Conservation (phyloP, 1,284 basidiomycete genomes). For the Pseudozyma sp. region DNA sequence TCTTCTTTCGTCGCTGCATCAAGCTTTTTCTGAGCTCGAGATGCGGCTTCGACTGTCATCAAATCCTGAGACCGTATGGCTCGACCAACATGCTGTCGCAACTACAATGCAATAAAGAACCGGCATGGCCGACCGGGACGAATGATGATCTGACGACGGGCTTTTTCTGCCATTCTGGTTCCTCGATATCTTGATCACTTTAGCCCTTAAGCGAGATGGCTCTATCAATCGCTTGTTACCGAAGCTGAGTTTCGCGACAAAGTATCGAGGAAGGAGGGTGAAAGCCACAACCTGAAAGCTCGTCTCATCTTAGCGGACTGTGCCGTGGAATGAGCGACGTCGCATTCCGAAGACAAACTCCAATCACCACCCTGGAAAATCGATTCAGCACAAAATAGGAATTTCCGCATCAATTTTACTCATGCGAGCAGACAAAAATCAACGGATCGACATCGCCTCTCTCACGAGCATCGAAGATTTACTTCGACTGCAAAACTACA, state of each 20-base stretch:
- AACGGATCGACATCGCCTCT: conserved; percentile 2
- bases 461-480: not conserved
- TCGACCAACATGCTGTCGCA: no score
- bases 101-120: no score
- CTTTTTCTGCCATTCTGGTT: not conserved
- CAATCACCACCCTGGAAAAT: not conserved
- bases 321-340: conserved; percentile 9
- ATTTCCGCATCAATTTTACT: not conserved
- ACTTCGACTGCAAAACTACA: no score
- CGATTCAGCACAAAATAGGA: not conserved
- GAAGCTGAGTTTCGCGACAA: conserved; percentile 8
- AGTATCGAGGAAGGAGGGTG: no score
- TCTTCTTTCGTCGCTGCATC: no score
- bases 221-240: not conserved
- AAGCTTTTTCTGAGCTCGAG: no score
- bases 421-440: not conserved
- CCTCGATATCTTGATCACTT: conserved; percentile 3
- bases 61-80: no score
- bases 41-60: no score
- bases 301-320: no score
- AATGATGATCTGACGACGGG: not conserved
- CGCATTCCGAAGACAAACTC: conserved; percentile 8
- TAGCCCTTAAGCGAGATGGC: no score
- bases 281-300: no score
- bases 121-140: no score